phyloP scores from a whole-genome alignment of 805 yeast species.

The Saccharomycopsis sp. region DNA sequence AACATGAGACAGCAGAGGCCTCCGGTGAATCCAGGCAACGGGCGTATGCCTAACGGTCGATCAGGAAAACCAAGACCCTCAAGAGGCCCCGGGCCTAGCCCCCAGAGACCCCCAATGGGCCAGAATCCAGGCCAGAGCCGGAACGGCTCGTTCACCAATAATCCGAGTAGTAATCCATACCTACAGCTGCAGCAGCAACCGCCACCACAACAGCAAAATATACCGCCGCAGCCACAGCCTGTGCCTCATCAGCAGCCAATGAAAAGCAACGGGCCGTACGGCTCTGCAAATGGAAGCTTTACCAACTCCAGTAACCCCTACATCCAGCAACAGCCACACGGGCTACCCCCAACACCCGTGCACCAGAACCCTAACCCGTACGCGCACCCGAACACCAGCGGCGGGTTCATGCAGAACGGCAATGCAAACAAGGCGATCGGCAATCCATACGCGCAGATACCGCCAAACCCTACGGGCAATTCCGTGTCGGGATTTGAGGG shows the following conservation, averaged over 20 bases:
- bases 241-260: too few relatives aligned
- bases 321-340: conserved; percentile 1
- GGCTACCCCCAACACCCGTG: background rate
- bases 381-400: background rate
- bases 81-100: background rate
- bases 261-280: background rate
- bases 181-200: background rate
- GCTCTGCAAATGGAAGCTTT: background rate
- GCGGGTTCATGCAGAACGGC: background rate
- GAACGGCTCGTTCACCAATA: background rate
- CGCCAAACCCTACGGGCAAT: background rate
- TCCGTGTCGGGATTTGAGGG: conserved; percentile 14
- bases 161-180: too few relatives aligned
- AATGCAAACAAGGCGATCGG: background rate
- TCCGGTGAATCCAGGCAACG: background rate
- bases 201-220: conserved; percentile 3
- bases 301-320: background rate
- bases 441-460: background rate
- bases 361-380: background rate
- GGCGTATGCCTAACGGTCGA: background rate
- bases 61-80: background rate
- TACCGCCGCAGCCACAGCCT: background rate
- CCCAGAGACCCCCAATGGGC: conserved; percentile 2
- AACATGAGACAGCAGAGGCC: conserved; percentile 6
- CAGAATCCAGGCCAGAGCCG: background rate